Percentiles rank a stretch among this genome's conserved stretches.
Conservation (phyloP, 257 asterid species). For the Solanum microdontum region DNA sequence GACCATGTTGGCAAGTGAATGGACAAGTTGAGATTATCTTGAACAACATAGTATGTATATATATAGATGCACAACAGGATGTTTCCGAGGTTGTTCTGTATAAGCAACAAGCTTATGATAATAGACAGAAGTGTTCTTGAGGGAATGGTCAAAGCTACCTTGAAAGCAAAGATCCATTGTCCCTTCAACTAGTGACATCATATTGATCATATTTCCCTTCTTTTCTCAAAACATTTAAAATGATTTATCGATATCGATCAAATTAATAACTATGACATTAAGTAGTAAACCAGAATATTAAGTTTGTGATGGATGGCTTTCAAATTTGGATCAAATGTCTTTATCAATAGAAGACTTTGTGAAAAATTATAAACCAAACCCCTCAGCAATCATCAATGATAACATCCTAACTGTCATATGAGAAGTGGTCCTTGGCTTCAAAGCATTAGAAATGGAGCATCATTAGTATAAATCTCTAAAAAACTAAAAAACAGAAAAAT, state of each 20-base stretch:
- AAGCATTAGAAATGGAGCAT: constrained; percentile 1
- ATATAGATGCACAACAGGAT: neutral
- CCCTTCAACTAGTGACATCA: neutral
- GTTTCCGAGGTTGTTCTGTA: neutral
- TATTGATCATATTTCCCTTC: neutral
- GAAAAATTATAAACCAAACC: neutral
- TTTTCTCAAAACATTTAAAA: neutral
- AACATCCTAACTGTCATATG: neutral
- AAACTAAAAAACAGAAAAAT: neutral
- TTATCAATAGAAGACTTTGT: neutral
- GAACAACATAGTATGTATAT: neutral
- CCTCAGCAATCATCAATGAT: neutral
- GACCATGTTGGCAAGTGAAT: neutral
- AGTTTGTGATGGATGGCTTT: neutral
- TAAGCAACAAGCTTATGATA: constrained; percentile 8
- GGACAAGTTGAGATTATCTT: neutral
- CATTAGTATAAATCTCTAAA: neutral
- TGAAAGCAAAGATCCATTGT: constrained; percentile 33
- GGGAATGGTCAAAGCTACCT: constrained; percentile 20
- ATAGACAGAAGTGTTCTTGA: constrained; percentile 20
- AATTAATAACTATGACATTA: neutral
- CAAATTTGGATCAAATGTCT: constrained; percentile 6
- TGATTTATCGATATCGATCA: neutral
- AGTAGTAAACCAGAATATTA: neutral
- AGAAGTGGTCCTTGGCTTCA: constrained; percentile 12